phyloP scores from a whole-genome alignment of 768 basidiomycete genomes.

The Strobilomyces echinocephalus region DNA sequence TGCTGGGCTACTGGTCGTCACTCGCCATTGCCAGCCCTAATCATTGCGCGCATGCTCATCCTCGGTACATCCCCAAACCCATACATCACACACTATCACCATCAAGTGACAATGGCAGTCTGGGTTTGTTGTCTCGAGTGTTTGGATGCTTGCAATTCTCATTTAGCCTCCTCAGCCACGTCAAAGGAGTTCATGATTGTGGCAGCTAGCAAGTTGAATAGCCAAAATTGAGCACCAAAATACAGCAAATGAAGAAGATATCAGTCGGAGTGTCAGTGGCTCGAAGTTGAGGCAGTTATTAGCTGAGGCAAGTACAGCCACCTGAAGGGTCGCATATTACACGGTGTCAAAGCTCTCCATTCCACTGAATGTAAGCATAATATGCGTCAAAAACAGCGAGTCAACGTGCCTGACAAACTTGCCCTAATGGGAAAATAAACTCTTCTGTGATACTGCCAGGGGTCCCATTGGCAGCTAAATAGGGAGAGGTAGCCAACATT shows the following conservation, averaged over 20 bases:
- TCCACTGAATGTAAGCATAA: constrained; percentile 31
- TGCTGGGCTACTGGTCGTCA: too few species aligned
- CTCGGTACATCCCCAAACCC: too few species aligned
- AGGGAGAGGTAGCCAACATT: constrained; percentile 44
- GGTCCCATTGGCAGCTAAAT: constrained; percentile 37
- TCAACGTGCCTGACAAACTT: constrained; percentile 64
- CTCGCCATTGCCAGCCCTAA: too few species aligned
- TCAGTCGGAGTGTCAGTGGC: not conserved
- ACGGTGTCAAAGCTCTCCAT: constrained; percentile 88
- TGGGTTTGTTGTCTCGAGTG: constrained; percentile 60
- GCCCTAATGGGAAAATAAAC: constrained; percentile 84
- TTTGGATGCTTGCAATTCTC: constrained; percentile 69
- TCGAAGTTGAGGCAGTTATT: constrained; percentile 37
- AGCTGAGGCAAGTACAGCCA: constrained; percentile 78
- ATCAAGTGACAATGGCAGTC: constrained; percentile 33
- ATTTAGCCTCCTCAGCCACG: constrained; percentile 88
- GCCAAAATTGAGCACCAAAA: constrained; percentile 89
- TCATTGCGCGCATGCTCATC: too few species aligned
- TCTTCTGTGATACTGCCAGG: constrained; percentile 56
- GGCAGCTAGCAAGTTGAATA: constrained; percentile 89
- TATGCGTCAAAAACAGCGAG: not conserved
- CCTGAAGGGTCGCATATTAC: constrained; percentile 73
- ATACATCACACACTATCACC: too few species aligned
- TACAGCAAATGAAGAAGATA: constrained; percentile 72
- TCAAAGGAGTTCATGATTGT: constrained; percentile 94